A percentile compares a stretch with the other conserved stretches of the same genome.
Evolutionary conservation across 805 yeast species (phyloP).

Genomic region (Zygosaccharomyces bailii): DNA sequence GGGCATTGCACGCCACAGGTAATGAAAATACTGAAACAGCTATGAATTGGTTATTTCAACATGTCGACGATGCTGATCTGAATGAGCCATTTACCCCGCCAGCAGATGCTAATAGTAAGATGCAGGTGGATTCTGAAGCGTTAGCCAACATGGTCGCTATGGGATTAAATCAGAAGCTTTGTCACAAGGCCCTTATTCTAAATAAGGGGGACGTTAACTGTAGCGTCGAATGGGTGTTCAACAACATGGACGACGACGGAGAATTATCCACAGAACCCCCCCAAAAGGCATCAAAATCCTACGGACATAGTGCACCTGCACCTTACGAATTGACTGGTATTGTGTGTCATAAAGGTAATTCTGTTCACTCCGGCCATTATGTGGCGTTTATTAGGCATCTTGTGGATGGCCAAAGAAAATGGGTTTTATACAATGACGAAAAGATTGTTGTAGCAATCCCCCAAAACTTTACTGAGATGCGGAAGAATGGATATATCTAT

Average conservation of each 20-base stretch:
- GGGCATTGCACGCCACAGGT: slow-evolving; percentile 72
- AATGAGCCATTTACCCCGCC: slow-evolving; percentile 56
- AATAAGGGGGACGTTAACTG: slow-evolving; percentile 61
- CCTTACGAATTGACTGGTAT: slow-evolving; percentile 51
- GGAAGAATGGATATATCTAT: slow-evolving; percentile 48
- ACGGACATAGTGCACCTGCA: slow-evolving; percentile 18
- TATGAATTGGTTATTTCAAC: slow-evolving; percentile 85
- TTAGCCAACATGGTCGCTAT: slow-evolving; percentile 42
- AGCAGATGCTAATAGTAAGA: slow-evolving; percentile 7
- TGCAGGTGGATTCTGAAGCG: slow-evolving; percentile 26
- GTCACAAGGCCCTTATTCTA: slow-evolving; percentile 67
- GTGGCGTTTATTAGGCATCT: slow-evolving; percentile 64
- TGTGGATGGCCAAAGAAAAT: slow-evolving; percentile 40
- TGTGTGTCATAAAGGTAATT: slow-evolving; percentile 84
- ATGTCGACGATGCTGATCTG: slow-evolving; percentile 79
- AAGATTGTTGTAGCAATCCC: slow-evolving; percentile 64
- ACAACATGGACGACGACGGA: slow-evolving; percentile 76
- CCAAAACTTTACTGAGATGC: slow-evolving; percentile 43
- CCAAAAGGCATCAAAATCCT: background rate
- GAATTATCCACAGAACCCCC: slow-evolving; percentile 36
- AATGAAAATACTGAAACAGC: slow-evolving; percentile 65
- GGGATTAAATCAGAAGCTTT: slow-evolving; percentile 71
- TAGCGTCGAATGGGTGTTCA: slow-evolving; percentile 90
- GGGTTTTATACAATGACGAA: slow-evolving; percentile 88
- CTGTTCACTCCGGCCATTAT: slow-evolving; percentile 90